Evolutionary conservation across 164 flowering plant species (phyloP), one percentile per base, ranked within the genome.

Genomic region (Magnolia kwangsiensis): DNA sequence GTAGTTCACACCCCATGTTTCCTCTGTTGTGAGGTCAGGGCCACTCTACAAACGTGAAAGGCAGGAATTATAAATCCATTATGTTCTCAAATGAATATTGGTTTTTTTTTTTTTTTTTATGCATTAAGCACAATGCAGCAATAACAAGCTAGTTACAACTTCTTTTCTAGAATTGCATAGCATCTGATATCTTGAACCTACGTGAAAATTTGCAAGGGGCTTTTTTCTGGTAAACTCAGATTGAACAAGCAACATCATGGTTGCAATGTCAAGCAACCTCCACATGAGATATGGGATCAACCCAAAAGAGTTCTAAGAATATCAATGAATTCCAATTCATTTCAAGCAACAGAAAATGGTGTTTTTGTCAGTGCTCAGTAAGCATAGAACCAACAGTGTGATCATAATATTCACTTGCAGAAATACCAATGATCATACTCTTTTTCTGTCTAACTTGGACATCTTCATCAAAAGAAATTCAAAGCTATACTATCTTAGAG

Each of bases 1-100:
- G 76, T 92, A 95, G 78, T 95, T 95, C 29, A 95, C 96, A 61
- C 98, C 98, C 94, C 94, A 90, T 55, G 89, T 89, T 63, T 89
- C 88, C 77, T 90, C 87, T 69, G 89, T 80, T 18, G 80, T 85
- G 72, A 88, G 59, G 79, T 92, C 92, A 10, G 97, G 98, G 1
- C 98, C 98, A 74, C 91, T 89, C 98, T 91, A 81, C 45, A 66
- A 72, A 77, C 27, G 49, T 13, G 29, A 78, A 75, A 77, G 31
- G 6, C 24, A 50, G 10, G 65, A 7, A 58, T 68, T 16, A 29
- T 68, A 20, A 75, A 65, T 64, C 7, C 50, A 7, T 59, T 61
- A 45, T 1, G 45, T 70, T 70, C 58, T 37, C 51, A 69, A 29
- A 37, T 4, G 9, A 29, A 69, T 69, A 7, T n/a, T 14, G 10